Base-by-base conservation (phyloP, 2,329 filamentous ascomycete species). In the Phyllosticta citribraziliensis region DNA sequence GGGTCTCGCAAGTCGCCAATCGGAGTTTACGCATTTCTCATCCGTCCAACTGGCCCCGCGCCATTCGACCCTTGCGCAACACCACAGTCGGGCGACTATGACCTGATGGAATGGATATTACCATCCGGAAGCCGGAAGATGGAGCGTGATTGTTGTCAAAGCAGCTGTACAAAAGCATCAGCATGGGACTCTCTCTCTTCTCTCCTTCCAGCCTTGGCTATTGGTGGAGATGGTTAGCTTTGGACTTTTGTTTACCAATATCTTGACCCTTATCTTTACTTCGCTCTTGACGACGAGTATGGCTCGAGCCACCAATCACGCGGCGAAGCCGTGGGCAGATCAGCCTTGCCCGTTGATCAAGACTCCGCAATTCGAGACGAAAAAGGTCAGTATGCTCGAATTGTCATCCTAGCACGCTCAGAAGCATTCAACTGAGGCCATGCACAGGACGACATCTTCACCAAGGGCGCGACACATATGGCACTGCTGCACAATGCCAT, bases 401-500 rank as follows among this genome's bases (percentile, higher is more conserved):
- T 30, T 22, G 22, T 52, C 47, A n/a, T 52, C 14, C 12, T 14
- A 11, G 5, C 40, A 47, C 6, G 27, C 25, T 14, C 17, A 55
- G 12, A n/a, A 33, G 22, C 10, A 47, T 24, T 17, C 6, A 17
- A 24, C 47, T 52, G 30, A 52, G 17, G 3, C 27, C 17, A n/a
- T n/a, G 25, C 0, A 20, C 52, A 72, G 68, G 66, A 66, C 12
- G 70, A 73, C 54, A 68, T 70, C 6, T 73, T 70, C 62, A 73
- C 70, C 5, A 65, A 63, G 6, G 70, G 70, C n/a, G 70, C 71
- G 33, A 69, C 70, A 17, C 70, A 73, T 55, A 73, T 74, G 74
- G 69, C 72, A 8, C 67, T 73, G 47, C 68, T 76, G 11, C 75
- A 77, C 65, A 77, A 77, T 52, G 66, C 72, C 0, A 71, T 76